phyloP scores from a whole-genome alignment of 1,139 yeast genomes.

The Blastobotrys aristatus region DNA sequence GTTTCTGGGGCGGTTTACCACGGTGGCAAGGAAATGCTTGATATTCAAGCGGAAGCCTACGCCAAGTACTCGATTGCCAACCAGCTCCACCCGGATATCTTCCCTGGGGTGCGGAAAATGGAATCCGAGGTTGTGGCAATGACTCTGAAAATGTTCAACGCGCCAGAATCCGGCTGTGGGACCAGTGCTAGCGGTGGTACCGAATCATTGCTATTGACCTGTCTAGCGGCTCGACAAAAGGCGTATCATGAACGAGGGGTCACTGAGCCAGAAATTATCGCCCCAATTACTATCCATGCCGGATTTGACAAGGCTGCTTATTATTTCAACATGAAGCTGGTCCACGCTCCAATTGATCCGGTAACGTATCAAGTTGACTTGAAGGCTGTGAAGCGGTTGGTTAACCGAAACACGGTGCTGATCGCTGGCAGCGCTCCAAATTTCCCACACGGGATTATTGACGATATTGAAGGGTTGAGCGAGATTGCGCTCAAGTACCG shows the following conservation, averaged over 20 bases:
- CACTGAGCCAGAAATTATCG: constrained; percentile 75
- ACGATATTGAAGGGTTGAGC: constrained; percentile 73
- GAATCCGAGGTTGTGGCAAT: constrained; percentile 91
- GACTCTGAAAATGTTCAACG: constrained; percentile 77
- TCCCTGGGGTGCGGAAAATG: constrained; percentile 95
- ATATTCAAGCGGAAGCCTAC: constrained; percentile 72
- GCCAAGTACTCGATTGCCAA: constrained; percentile 78
- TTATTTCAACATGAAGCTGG: constrained; percentile 81
- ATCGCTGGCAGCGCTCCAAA: constrained; percentile 94
- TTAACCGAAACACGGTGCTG: constrained; percentile 74
- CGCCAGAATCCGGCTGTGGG: constrained; percentile 70
- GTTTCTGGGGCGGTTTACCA: constrained; percentile 97
- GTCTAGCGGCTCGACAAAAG: constrained; percentile 71
- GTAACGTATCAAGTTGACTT: constrained; percentile 64
- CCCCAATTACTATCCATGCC: constrained; percentile 89
- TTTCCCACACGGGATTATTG: constrained; percentile 94
- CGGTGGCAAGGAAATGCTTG: constrained; percentile 73
- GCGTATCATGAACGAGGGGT: constrained; percentile 62
- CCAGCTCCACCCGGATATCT: constrained; percentile 94
- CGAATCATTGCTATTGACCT: constrained; percentile 79
- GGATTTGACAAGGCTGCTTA: constrained; percentile 92
- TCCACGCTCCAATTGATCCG: constrained; percentile 74
- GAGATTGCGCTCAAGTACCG: constrained; percentile 55
- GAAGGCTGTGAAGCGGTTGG: constrained; percentile 53
- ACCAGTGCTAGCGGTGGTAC: constrained; percentile 98